Evolutionary conservation across 441 rosid species (phyloP).

Genomic region (Arabidopsis hybrid): DNA sequence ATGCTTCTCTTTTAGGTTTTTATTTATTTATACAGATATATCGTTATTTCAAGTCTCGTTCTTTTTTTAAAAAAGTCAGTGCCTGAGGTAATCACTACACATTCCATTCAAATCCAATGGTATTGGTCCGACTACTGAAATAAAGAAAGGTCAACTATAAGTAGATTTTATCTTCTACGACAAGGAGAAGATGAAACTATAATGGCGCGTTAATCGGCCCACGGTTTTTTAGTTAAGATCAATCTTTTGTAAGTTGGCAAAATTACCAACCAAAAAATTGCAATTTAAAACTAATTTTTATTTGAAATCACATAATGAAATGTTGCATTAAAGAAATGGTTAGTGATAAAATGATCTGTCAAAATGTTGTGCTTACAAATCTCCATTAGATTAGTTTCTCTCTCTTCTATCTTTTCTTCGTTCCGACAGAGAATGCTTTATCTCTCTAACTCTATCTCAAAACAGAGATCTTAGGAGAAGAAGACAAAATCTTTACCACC

Average conservation of each 20-base stretch:
- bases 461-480: constrained; percentile 32
- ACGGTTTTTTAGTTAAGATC: neutral
- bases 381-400: constrained; percentile 20
- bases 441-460: constrained; percentile 25
- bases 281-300: neutral
- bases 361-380: constrained; percentile 20
- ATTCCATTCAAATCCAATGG: constrained; percentile 32
- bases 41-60: neutral
- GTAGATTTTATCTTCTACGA: constrained; percentile 10
- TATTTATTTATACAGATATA: neutral
- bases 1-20: constrained; percentile 32
- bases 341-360: constrained; percentile 34
- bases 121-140: constrained; percentile 15
- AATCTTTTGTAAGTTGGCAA: neutral
- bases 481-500: constrained; percentile 44
- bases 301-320: neutral
- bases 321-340: neutral
- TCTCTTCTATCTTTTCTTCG: neutral
- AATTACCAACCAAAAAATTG: neutral
- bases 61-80: constrained; percentile 8
- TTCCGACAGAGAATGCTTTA: constrained; percentile 35
- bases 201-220: neutral
- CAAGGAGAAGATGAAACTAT: neutral
- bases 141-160: constrained; percentile 37
- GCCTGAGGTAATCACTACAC: constrained; percentile 43